Base-by-base conservation (phyloP, 2,329 filamentous ascomycete species). In the Diaporthe destruens region DNA sequence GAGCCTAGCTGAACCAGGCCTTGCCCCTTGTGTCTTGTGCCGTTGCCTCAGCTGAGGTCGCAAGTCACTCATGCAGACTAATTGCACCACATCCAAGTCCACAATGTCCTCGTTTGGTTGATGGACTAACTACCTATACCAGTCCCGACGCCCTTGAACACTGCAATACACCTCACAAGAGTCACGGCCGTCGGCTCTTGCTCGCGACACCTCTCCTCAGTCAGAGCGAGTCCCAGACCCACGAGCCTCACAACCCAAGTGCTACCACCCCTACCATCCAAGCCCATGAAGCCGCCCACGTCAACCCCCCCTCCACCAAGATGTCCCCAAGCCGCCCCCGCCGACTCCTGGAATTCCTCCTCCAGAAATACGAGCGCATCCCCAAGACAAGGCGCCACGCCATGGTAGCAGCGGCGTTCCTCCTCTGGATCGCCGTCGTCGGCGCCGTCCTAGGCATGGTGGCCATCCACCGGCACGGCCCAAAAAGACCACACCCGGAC, bases 191-290 rank as follows among this genome's bases (percentile, higher is more conserved):
- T 51, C 39, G 9, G 11, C 7, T n/a, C n/a, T n/a, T n/a, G 23
- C 47, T 23, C 14, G 9, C 47, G 11, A 25, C n/a, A 49, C 47
- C 47, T 42, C 12, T 59, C 3, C 29, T n/a, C 8, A 3, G 16
- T 32, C 1, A 0, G n/a, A 32, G 4, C 23, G 1, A 32, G 1
- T 1, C 6, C 23, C 6, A 20, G 47, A 20, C 11, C 1, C 11
- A 29, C 16, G 0, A 18, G 1, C 16, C 25, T 20, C 44, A 4
- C 25, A 29, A 29, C 29, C n/a, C n/a, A n/a, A n/a, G n/a, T n/a
- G n/a, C n/a, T n/a, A n/a, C n/a, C n/a, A n/a, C n/a, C n/a, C n/a
- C n/a, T n/a, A 5, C 20, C 23, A 20, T 49, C 44, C 1, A 32
- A 5, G 3, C 20, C n/a, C 42, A 65, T 34, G 59, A 23, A 34